Evolutionary conservation across 1,139 yeast genomes (phyloP), one percentile per base, ranked within the genome.

Genomic region (Meyerozyma guilliermondii): DNA sequence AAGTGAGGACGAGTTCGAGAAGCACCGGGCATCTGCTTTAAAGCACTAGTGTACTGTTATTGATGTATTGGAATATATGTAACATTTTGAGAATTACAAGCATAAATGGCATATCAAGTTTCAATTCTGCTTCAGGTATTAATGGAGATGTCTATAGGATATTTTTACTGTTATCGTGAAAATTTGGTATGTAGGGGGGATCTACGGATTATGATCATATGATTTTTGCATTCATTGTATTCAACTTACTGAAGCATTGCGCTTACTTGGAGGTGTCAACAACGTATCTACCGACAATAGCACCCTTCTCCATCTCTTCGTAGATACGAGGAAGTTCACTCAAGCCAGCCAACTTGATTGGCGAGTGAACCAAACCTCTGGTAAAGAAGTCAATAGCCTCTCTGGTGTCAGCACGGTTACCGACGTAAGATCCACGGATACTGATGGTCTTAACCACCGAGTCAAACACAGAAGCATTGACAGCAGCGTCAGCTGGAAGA

Each of bases 401-500:
- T 52, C 85, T 74, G 36, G 87, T 75, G 62, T 83, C 89, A 49
- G 85, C 86, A 71, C 91, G 78, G 78, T 83, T 83, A 59, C 91
- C 91, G 46, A 83, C 89, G 56, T 83, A 83, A 39, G 89, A 83
- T 57, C 89, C 91, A 58, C 68, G 76, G 55, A 83, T 79, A 54
- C 70, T 69, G 50, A 82, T 71, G 38, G 86, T 78, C 62, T 76
- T 82, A 47, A 81, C 76, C 44, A 83, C 89, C 42, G 83, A 76
- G 35, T 74, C 72, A 61, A 83, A 83, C 42, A 83, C 83, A 42
- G 80, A 76, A 23, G 87, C 76, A 51, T 69, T 67, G 53, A 82
- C 80, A 53, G 78, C 75, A 40, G 89, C 86, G 55, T 79, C 78
- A 24, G 87, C 87, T 60, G 89, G 89, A 60, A 83, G 70, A 57